Base-by-base conservation (phyloP, 208 protist species). In the Crithidia brevicula region DNA sequence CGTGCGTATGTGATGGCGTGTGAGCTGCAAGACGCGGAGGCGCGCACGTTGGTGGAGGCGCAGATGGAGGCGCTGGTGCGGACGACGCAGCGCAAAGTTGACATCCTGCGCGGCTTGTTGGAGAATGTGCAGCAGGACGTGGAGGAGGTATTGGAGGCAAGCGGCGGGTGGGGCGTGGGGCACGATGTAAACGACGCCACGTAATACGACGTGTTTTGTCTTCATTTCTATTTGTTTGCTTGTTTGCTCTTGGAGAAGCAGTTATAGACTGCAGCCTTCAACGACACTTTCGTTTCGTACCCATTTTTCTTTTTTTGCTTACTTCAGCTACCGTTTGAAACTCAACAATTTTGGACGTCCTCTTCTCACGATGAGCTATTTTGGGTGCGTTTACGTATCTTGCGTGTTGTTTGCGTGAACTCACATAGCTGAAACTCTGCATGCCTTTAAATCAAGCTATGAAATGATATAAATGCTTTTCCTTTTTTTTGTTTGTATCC, bases 111-210 rank as follows among this genome's bases (percentile, higher is more conserved):
- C 25, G 38, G 56, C 15, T 63, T 92, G 42, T 58, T 92, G 45
- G 28, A 73, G 40, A 73, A 42, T 20, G 70, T 92, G 30, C 74
- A 79, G 67, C 66, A 54, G 25, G 83, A 89, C 27, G 81, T 84
- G 28, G 31, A 71, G 64, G 68, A 76, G 38, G 54, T 79, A 27
- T 34, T 92, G 56, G 54, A 59, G 57, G 57, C 71, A 13, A 64
- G 43, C 36, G 45, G 59, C 40, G 59, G 64, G 6, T 70, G 73
- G 60, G 58, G 31, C 10, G 9, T 25, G 25, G 31, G 9, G 36
- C 42, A 68, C 27, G 27, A 33, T 15, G 33, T 3, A 18, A 20
- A 43, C 3, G n/a, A 20, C n/a, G 20, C 16, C 15, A 22, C 50
- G 49, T 40, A 36, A 25, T 2, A 4, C 3, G 15, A 42, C 3